These are phyloP conservation scores for Musa troglodytarum DNA, from an alignment of 176 grass and related monocot genomes.

Conservation along the genomic window DNA sequence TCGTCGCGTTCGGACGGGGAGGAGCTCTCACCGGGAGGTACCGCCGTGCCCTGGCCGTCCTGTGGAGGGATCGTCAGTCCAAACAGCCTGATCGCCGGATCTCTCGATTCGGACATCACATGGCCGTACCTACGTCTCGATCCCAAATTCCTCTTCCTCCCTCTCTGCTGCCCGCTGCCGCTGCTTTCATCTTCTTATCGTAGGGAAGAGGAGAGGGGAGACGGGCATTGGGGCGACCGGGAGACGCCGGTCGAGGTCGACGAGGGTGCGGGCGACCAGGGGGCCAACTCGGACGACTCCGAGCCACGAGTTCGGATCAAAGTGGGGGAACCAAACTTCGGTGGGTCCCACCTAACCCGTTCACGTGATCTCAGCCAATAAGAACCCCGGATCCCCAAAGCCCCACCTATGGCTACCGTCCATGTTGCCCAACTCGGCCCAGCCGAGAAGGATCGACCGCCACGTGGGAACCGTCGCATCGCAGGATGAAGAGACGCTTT, in stretches of 20 bases:
- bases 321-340: neutral
- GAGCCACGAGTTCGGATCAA: neutral
- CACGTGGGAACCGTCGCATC: neutral
- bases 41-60: neutral
- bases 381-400: neutral
- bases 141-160: neutral
- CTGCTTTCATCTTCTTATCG: neutral
- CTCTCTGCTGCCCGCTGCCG: neutral
- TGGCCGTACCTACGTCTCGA: neutral
- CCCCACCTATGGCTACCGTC: neutral
- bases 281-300: neutral
- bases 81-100: conserved; percentile 5
- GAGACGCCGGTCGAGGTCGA: neutral
- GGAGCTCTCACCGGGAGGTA: neutral
- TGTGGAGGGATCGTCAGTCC: neutral
- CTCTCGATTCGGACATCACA: neutral
- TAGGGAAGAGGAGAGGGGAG: neutral
- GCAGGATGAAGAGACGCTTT: neutral
- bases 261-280: neutral
- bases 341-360: neutral
- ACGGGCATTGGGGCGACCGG: neutral
- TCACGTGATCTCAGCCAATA: neutral
- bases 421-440: no score
- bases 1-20: neutral
- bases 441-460: neutral